Percentiles rank a stretch among this genome's conserved stretches.
phyloP scores from a whole-genome alignment of 805 yeast genomes.

The Brettanomyces anomalus region DNA sequence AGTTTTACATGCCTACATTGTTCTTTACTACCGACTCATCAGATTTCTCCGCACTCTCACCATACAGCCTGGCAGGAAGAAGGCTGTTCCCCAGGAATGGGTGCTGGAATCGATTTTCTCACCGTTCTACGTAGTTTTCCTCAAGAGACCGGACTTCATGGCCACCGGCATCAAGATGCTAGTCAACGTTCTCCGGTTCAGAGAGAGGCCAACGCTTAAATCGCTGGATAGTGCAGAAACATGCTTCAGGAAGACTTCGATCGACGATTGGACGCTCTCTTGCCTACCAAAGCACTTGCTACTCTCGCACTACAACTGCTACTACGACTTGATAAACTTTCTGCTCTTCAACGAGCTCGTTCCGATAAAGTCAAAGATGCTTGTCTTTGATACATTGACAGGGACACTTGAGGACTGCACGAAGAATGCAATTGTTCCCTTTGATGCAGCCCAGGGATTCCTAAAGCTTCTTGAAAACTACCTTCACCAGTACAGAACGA shows the following conservation, averaged over 20 bases:
- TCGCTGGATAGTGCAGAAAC: not conserved
- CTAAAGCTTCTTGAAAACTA: not conserved
- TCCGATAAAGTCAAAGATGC: not conserved
- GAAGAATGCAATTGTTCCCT: not conserved
- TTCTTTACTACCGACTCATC: not conserved
- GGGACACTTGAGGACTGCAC: not conserved
- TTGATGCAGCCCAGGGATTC: constrained; percentile 2
- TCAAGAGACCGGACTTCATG: constrained; percentile 1
- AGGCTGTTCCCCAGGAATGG: not conserved
- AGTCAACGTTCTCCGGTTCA: not conserved
- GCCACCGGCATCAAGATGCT: not conserved
- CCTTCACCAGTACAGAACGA: not conserved
- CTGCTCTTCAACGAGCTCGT: not conserved
- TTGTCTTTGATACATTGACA: not conserved
- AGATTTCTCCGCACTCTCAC: not conserved
- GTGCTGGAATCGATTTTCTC: not conserved
- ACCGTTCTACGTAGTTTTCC: constrained; percentile 1
- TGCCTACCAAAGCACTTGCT: constrained; percentile 2
- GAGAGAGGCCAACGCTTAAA: not conserved
- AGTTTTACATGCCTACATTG: not conserved
- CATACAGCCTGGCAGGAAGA: not conserved
- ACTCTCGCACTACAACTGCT: not conserved
- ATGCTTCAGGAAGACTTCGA: constrained; percentile 2
- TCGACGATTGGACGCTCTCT: constrained; percentile 1
- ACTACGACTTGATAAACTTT: not conserved